These are phyloP conservation scores for Cystobasidium ongulense DNA, from an alignment of 768 basidiomycete genomes.

Conservation along the genomic window DNA sequence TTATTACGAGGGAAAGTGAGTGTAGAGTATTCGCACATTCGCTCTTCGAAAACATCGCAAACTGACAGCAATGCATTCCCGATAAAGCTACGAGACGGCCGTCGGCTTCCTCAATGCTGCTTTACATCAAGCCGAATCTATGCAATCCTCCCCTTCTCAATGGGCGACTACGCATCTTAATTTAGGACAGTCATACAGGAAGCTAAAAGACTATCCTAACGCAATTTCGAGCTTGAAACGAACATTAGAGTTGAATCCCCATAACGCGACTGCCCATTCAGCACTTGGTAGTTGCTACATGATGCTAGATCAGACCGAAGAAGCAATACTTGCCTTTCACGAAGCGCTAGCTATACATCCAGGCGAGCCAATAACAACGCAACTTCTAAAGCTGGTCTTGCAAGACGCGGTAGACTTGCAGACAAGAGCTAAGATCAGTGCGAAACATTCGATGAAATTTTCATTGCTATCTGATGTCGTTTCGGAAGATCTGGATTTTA, in stretches of 20 bases:
- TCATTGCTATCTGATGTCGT: slow-evolving; percentile 12
- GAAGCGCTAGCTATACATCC: slow-evolving; percentile 47
- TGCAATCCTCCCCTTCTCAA: slow-evolving; percentile 70
- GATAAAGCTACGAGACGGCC: slow-evolving; percentile 63
- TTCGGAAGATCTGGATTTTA: slow-evolving; percentile 11
- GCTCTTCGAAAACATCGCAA: background rate
- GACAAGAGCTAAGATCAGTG: background rate
- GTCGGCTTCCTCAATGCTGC: slow-evolving; percentile 64
- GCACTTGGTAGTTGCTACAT: slow-evolving; percentile 86
- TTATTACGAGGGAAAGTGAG: slow-evolving; percentile 71
- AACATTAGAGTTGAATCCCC: slow-evolving; percentile 79
- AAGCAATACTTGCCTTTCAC: slow-evolving; percentile 83
- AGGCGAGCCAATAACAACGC: slow-evolving; percentile 23
- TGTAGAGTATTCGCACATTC: slow-evolving; percentile 15
- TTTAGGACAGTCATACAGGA: slow-evolving; percentile 78
- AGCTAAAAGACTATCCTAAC: slow-evolving; percentile 51
- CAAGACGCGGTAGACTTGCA: slow-evolving; percentile 1
- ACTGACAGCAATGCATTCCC: slow-evolving; percentile 14
- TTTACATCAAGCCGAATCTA: slow-evolving; percentile 69
- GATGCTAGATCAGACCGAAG: slow-evolving; percentile 61
- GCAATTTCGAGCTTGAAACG: slow-evolving; percentile 66
- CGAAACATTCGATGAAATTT: slow-evolving; percentile 6
- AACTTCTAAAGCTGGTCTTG: slow-evolving; percentile 1
- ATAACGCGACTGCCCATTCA: slow-evolving; percentile 68
- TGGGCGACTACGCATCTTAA: slow-evolving; percentile 90